A percentile compares a stretch with the other conserved stretches of the same genome.
Conservation (phyloP, 805 yeast genomes). For the Kuraishia floccosa region DNA sequence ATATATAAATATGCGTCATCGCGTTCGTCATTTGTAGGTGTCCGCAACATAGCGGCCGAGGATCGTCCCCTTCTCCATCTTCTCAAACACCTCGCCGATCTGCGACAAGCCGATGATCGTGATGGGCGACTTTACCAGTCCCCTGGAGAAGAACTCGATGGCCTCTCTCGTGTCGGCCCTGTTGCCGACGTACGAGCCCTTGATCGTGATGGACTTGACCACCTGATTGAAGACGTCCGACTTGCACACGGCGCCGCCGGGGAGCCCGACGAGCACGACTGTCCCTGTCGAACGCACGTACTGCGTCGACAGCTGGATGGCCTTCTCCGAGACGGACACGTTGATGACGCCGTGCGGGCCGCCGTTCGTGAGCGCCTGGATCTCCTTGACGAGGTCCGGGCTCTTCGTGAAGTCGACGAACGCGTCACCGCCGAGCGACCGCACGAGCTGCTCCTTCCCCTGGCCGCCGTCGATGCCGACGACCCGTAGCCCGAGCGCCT, state of each 20-base stretch:
- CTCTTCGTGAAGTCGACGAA: conserved; percentile 41
- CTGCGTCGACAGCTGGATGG: conserved; percentile 42
- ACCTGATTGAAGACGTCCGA: conserved; percentile 67
- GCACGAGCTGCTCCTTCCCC: conserved; percentile 44
- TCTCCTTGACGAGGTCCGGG: conserved; percentile 28
- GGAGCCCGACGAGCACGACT: conserved; percentile 58
- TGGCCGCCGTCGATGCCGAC: conserved; percentile 47
- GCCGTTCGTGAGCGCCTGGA: conserved; percentile 31
- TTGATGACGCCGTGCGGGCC: conserved; percentile 61
- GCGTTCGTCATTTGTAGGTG: conserved; percentile 39
- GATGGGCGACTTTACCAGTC: conserved; percentile 42
- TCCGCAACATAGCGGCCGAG: conserved; percentile 87
- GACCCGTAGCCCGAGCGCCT: conserved; percentile 36
- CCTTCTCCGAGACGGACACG: conserved; percentile 44
- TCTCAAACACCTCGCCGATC: conserved; percentile 54
- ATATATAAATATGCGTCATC: background rate
- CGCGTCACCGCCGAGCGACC: conserved; percentile 51
- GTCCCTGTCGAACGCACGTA: conserved; percentile 52
- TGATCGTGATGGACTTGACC: conserved; percentile 58
- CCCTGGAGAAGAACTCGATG: conserved; percentile 57
- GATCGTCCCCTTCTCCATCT: conserved; percentile 78
- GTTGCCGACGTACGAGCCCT: conserved; percentile 84
- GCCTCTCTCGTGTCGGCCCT: conserved; percentile 80
- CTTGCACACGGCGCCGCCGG: conserved; percentile 65
- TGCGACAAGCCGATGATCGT: conserved; percentile 67